A percentile compares a stretch with the other conserved stretches of the same genome.
Evolutionary conservation across 345 rosid genomes (phyloP).

Genomic region (Lepidium sativum): DNA sequence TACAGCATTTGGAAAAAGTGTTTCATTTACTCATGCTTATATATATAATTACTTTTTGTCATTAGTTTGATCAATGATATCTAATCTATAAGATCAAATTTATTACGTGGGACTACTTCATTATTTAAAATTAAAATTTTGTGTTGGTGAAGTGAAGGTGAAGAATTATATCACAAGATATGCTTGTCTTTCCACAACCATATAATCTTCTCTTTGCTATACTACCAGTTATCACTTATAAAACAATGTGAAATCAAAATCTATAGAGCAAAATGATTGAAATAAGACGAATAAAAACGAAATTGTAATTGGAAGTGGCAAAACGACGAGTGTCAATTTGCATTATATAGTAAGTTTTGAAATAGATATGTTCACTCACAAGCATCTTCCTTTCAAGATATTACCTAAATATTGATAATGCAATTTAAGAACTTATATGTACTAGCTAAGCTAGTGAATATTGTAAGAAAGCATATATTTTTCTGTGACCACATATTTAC

Average conservation of each 20-base stretch:
- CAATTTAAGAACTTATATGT: background rate
- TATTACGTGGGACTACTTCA: too few species aligned
- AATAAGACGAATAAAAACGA: background rate
- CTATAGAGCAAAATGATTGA: background rate
- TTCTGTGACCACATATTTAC: constrained; percentile 7
- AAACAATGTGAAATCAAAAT: background rate
- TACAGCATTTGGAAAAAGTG: background rate
- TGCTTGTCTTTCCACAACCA: too few species aligned
- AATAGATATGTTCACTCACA: background rate
- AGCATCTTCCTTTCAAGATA: background rate
- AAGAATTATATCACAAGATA: too few species aligned
- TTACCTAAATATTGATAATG: background rate
- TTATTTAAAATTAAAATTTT: too few species aligned
- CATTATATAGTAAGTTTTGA: background rate
- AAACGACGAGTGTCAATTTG: background rate
- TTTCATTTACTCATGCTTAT: constrained; percentile 1
- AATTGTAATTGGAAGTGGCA: background rate
- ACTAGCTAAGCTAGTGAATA: background rate
- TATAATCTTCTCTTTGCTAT: too few species aligned
- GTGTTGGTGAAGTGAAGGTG: too few species aligned
- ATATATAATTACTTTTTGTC: background rate
- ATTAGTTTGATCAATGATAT: too few species aligned
- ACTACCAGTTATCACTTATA: too few species aligned
- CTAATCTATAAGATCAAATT: too few species aligned
- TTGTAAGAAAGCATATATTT: constrained; percentile 9